Evolutionary conservation across 2,329 filamentous ascomycete genomes (phyloP).

Genomic region (Ascochyta fabae): DNA sequence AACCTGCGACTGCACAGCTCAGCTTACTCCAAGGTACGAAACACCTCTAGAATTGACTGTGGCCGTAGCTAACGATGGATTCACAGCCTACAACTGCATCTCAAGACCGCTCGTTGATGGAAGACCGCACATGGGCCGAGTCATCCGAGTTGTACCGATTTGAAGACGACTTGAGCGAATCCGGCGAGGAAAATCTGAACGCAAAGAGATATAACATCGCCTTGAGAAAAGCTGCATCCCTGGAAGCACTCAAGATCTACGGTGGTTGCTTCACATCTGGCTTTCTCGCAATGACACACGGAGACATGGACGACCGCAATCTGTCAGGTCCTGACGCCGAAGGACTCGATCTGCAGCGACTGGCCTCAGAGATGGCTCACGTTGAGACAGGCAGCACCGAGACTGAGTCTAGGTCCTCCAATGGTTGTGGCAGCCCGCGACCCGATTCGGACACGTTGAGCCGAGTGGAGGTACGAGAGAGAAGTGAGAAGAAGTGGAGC

Average conservation of each 20-base stretch:
- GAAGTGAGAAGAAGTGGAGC: constrained; percentile 26
- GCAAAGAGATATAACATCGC: constrained; percentile 26
- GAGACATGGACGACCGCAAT: constrained; percentile 28
- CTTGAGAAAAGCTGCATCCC: constrained; percentile 31
- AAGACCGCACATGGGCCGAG: constrained; percentile 23
- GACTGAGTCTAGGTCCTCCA: constrained; percentile 19
- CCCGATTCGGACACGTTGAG: constrained; percentile 44
- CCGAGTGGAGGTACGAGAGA: constrained; percentile 21
- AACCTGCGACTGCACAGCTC: constrained; percentile 42
- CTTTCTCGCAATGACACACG: constrained; percentile 36
- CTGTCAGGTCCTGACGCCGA: constrained; percentile 31
- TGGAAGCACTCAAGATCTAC: constrained; percentile 43
- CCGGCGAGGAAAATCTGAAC: constrained; percentile 32
- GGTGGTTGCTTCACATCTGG: constrained; percentile 41
- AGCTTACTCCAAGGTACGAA: constrained; percentile 31
- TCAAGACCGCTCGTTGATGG: constrained; percentile 22
- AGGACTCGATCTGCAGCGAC: constrained; percentile 29
- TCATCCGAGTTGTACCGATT: constrained; percentile 26
- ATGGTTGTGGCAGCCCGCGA: constrained; percentile 32
- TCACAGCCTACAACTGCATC: constrained; percentile 16
- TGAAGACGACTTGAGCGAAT: constrained; percentile 28
- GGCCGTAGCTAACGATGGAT: constrained; percentile 10
- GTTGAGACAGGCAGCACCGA: constrained; percentile 19
- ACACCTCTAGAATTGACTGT: background rate
- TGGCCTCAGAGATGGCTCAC: constrained; percentile 36